These are phyloP conservation scores for Asterella californica DNA, from an alignment of 225 moss, liverwort and hornwort genomes.

Conservation along the genomic window DNA sequence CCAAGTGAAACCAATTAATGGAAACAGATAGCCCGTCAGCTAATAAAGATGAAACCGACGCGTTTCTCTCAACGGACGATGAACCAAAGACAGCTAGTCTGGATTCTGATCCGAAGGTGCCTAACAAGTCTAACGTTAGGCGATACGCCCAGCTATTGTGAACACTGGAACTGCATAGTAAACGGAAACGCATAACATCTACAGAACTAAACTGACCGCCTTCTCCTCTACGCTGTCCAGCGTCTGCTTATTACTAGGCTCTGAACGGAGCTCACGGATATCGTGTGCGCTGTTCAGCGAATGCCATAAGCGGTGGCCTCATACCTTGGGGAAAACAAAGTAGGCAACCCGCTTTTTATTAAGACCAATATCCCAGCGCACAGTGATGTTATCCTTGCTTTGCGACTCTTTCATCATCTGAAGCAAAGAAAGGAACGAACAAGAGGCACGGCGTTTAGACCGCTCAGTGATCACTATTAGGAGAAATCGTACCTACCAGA, in stretches of 20 bases:
- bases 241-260: neutral
- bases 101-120: too few relatives aligned
- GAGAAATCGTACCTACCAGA: neutral
- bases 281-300: neutral
- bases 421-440: neutral
- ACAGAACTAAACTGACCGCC: too few relatives aligned
- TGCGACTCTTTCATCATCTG: constrained; percentile 99
- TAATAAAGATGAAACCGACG: neutral
- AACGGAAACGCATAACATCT: too few relatives aligned
- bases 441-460: neutral
- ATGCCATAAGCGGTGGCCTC: neutral
- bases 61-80: neutral
- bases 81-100: neutral
- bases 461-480: neutral
- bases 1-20: neutral
- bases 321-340: constrained; percentile 94
- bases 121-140: neutral
- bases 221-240: too few relatives aligned
- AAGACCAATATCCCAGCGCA: constrained; percentile 95
- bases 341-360: constrained; percentile 95
- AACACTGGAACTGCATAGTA: too few relatives aligned
- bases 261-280: neutral
- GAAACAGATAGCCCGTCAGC: neutral
- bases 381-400: constrained; percentile 92
- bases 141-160: neutral